These are phyloP conservation scores for Mycena polygramma DNA, from an alignment of 768 basidiomycete genomes.

Conservation along the genomic window DNA sequence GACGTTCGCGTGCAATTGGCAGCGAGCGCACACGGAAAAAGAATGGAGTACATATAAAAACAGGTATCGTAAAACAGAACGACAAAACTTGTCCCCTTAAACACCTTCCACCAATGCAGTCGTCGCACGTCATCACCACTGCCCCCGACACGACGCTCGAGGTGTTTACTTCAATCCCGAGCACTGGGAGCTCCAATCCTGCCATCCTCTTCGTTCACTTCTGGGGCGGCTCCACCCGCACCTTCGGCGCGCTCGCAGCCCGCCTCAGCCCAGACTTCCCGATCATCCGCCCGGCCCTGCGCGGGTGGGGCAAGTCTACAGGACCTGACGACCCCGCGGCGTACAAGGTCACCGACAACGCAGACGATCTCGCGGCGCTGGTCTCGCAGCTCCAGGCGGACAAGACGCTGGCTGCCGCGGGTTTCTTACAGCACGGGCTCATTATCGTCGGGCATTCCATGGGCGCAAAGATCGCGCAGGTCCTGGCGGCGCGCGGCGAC, in stretches of 20 bases:
- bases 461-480: constrained; percentile 34
- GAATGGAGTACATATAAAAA: no score
- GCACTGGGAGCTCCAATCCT: not conserved
- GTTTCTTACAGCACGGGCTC: constrained; percentile 21
- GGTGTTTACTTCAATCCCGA: constrained; percentile 19
- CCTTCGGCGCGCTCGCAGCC: constrained; percentile 19
- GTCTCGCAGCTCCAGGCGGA: constrained; percentile 10
- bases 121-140: constrained; percentile 13
- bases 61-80: no score
- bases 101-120: constrained; percentile 8
- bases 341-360: constrained; percentile 26
- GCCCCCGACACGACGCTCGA: constrained; percentile 11
- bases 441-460: constrained; percentile 30
- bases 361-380: constrained; percentile 23
- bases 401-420: constrained; percentile 3
- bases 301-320: constrained; percentile 27
- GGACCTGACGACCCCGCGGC: constrained; percentile 10
- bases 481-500: constrained; percentile 27
- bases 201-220: constrained; percentile 30
- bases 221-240: constrained; percentile 31
- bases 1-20: no score
- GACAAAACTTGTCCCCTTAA: no score
- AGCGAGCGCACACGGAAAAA: no score
- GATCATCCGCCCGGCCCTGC: constrained; percentile 11
- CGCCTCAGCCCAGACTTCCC: constrained; percentile 20